phyloP scores from a whole-genome alignment of 2,329 filamentous ascomycete genomes.

The Sodiomyces alkalinus region DNA sequence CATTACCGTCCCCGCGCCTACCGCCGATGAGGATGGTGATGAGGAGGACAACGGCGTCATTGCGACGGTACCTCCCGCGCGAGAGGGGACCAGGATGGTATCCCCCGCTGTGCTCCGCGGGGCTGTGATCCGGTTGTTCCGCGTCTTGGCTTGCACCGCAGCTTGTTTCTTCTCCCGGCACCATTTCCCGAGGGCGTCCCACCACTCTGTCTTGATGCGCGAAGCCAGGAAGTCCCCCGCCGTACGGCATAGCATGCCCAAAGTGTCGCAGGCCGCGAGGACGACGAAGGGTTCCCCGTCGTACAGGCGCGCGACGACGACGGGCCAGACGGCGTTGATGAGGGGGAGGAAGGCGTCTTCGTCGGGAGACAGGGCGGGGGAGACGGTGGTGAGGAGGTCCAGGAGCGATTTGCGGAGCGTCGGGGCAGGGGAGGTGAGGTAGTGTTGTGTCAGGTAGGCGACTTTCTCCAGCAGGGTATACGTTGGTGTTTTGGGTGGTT shows the following conservation, averaged over 20 bases:
- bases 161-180: conserved; percentile 26
- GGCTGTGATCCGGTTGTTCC: neutral
- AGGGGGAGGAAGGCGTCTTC: conserved; percentile 78
- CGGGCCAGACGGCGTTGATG: conserved; percentile 82
- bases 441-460: conserved; percentile 71
- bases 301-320: conserved; percentile 52
- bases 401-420: conserved; percentile 66
- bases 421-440: conserved; percentile 73
- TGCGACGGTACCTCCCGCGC: conserved; percentile 10
- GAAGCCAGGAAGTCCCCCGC: conserved; percentile 71
- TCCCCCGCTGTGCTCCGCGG: neutral
- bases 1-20: conserved; percentile 2
- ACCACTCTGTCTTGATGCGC: conserved; percentile 63
- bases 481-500: conserved; percentile 56
- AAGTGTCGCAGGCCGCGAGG: conserved; percentile 52
- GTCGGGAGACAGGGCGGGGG: conserved; percentile 56
- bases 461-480: conserved; percentile 75
- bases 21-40: neutral
- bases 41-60: conserved; percentile 5
- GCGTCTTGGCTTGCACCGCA: conserved; percentile 9
- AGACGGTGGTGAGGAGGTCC: conserved; percentile 56
- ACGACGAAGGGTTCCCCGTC: conserved; percentile 55
- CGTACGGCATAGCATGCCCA: conserved; percentile 51
- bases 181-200: conserved; percentile 34
- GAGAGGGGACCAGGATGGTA: conserved; percentile 13